These are phyloP conservation scores for Leucogyrophana mollusca DNA, from an alignment of 768 basidiomycete genomes.

Conservation along the genomic window DNA sequence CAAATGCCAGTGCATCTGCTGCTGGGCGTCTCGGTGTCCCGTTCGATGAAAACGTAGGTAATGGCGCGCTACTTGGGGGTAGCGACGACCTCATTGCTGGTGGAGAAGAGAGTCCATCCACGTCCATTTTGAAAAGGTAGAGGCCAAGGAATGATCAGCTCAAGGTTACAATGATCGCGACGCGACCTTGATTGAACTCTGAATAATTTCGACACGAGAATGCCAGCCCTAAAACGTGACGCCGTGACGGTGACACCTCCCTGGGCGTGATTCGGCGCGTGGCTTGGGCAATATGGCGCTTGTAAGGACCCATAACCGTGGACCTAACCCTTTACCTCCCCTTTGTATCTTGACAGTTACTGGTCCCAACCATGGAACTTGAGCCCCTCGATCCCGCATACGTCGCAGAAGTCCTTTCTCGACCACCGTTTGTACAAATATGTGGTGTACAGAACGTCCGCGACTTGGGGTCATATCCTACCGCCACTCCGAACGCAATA, in stretches of 20 bases:
- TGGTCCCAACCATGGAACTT: conserved; percentile 32
- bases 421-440: conserved; percentile 67
- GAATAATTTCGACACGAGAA: conserved; percentile 38
- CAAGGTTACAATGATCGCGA: conserved; percentile 22
- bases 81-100: conserved; percentile 50
- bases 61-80: conserved; percentile 49
- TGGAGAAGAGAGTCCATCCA: conserved; percentile 59
- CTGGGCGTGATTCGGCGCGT: background rate
- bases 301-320: background rate
- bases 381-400: conserved; percentile 66
- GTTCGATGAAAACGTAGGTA: conserved; percentile 35
- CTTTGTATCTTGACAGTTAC: conserved; percentile 17
- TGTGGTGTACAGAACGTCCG: conserved; percentile 76
- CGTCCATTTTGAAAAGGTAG: conserved; percentile 46
- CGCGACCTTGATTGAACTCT: no score
- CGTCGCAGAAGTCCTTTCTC: conserved; percentile 63
- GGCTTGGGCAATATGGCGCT: conserved; percentile 8
- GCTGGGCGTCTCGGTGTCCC: conserved; percentile 37
- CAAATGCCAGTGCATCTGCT: conserved; percentile 54
- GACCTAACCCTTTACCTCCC: background rate
- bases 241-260: background rate
- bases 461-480: conserved; percentile 66
- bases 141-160: conserved; percentile 10
- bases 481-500: conserved; percentile 43
- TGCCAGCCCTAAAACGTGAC: conserved; percentile 38